Percentiles rank a stretch among this genome's conserved stretches.
Conservation (phyloP, 768 basidiomycete species). For the Terana coerulea region DNA sequence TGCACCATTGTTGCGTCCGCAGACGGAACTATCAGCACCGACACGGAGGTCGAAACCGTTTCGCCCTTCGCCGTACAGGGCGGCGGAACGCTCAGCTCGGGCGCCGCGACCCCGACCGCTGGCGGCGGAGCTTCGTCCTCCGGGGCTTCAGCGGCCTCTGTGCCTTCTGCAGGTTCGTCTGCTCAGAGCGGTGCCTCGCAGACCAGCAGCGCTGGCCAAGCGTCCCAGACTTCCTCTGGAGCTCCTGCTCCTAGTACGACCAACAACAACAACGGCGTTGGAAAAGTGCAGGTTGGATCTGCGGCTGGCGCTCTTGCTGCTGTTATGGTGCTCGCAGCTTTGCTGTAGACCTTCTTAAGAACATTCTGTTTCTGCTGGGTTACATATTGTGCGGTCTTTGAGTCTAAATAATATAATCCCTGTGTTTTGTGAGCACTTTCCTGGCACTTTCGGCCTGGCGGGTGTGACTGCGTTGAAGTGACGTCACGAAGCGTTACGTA, state of each 20-base stretch:
- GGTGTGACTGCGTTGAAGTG: too few species aligned
- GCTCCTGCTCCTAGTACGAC: conserved; percentile 1
- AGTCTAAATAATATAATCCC: too few species aligned
- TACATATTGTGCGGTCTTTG: too few species aligned
- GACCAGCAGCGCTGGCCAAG: background rate
- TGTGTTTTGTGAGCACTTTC: too few species aligned
- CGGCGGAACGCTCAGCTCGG: conserved; percentile 3
- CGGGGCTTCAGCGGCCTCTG: background rate
- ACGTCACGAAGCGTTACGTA: too few species aligned
- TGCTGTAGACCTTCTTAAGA: background rate
- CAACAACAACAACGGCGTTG: background rate
- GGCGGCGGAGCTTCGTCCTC: background rate
- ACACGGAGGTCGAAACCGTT: conserved; percentile 21
- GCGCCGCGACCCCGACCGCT: conserved; percentile 14
- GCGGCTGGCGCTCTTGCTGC: background rate
- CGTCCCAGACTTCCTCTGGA: background rate
- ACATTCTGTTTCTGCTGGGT: background rate
- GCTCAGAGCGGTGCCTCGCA: conserved; percentile 1
- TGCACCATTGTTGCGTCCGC: conserved; percentile 23
- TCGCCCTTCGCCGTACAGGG: conserved; percentile 26
- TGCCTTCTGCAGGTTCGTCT: conserved; percentile 4
- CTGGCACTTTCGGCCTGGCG: too few species aligned
- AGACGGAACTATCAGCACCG: conserved; percentile 13
- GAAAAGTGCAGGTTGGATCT: background rate
- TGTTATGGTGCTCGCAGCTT: background rate